Base-by-base conservation (phyloP, 768 basidiomycete species). In the Tubosaeta brunneosetosa region DNA sequence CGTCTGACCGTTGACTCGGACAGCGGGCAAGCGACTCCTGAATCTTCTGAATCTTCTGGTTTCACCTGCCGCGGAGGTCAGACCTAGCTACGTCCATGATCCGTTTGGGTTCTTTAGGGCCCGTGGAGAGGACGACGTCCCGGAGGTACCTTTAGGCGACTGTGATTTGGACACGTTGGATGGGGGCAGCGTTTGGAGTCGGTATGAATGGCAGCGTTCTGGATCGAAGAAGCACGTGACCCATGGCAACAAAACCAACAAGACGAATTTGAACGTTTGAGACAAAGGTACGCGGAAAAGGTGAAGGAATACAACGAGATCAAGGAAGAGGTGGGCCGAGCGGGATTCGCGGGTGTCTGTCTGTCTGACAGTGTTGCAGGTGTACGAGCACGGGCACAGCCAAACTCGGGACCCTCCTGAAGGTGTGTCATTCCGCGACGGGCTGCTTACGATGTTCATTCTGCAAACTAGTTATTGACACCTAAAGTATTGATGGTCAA, bases 361-460 rank as follows among this genome's bases (percentile, higher is more conserved):
- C 8, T 5, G 8, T 36, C 43, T 55, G 32, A 53, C 25, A 8
- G 1, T 17, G 3, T 38, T 37, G 1, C 56, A 90, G 88, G 67
- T 88, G 86, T 55, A 91, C 88, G 0, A 90, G 87, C 0, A 88
- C 83, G 19, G 86, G 86, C 42, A 86, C 87, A 2, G 86, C 88
- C 0, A 87, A 85, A 50, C 67, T 88, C 10, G 72, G 77, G 0
- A 73, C 76, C 0, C 70, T 89, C 3, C 65, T 89, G 17, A 79
- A 72, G 66, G 86, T 83, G 38, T 32, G 69, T 58, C 0, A 17
- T 17, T 16, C 12, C 9, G 7, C 2, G 1, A 22, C n/a, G 44
- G 11, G 32, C 26, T 51, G 43, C 16, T 22, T 1, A 6, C n/a
- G 38, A 47, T n/a, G 53, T 49, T 56, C 3, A 40, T 14, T 14